phyloP scores from a whole-genome alignment of 805 yeast species.

The Brettanomyces anomalus region DNA sequence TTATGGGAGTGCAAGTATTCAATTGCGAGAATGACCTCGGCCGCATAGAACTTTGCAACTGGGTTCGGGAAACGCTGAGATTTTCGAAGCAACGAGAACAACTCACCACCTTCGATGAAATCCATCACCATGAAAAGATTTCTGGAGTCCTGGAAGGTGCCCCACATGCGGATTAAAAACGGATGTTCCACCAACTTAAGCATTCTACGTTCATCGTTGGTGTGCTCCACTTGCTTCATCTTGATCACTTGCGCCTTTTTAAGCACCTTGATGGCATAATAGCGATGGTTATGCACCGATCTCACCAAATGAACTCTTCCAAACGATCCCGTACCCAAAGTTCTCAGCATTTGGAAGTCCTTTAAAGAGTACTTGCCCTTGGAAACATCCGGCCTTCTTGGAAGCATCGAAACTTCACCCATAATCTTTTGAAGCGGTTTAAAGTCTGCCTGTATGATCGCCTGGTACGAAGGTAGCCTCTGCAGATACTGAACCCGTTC shows the following conservation, averaged over 20 bases:
- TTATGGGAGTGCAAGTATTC: constrained; percentile 52
- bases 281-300: constrained; percentile 49
- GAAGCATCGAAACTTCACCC: constrained; percentile 20
- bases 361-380: constrained; percentile 48
- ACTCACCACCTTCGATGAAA: constrained; percentile 56
- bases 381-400: constrained; percentile 32
- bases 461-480: constrained; percentile 28
- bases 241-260: constrained; percentile 49
- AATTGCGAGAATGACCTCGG: constrained; percentile 49
- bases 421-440: constrained; percentile 19
- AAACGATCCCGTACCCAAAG: constrained; percentile 54
- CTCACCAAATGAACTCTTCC: constrained; percentile 53
- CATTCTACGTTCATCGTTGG: constrained; percentile 55
- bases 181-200: constrained; percentile 51
- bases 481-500: constrained; percentile 22
- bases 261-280: constrained; percentile 51
- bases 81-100: constrained; percentile 45
- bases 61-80: constrained; percentile 54
- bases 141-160: constrained; percentile 52
- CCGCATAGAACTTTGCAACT: constrained; percentile 56
- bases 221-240: constrained; percentile 57
- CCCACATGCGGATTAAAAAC: constrained; percentile 56
- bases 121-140: constrained; percentile 58
- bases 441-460: constrained; percentile 26
- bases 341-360: constrained; percentile 48